Conservation (phyloP, 108 stramenopile genomes). For the Cyclotella cryptica region DNA sequence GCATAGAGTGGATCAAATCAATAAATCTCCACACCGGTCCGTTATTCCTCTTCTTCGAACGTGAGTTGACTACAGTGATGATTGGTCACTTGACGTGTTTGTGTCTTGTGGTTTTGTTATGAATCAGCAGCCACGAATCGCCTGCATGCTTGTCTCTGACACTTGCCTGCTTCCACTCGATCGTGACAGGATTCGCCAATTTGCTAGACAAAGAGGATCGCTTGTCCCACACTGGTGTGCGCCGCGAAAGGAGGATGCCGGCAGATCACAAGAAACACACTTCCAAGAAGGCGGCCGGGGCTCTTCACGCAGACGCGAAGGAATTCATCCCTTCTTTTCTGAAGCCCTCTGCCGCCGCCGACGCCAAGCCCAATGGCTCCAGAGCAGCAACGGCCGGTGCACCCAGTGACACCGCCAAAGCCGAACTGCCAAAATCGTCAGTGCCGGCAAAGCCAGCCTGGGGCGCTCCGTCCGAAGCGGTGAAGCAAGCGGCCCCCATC, state of each 20-base stretch:
- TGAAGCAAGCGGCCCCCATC: conserved; percentile 45
- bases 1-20: too few species aligned
- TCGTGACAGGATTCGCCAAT: neutral
- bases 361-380: conserved; percentile 1
- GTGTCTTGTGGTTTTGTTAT: too few species aligned
- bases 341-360: neutral
- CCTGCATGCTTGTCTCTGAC: too few species aligned
- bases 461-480: conserved; percentile 46
- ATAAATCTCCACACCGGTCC: too few species aligned
- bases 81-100: too few species aligned
- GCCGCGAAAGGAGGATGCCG: conserved; percentile 25
- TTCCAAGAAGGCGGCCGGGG: neutral
- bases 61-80: too few species aligned
- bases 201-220: too few species aligned
- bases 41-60: too few species aligned
- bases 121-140: too few species aligned
- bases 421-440: conserved; percentile 26
- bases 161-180: neutral
- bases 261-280: neutral
- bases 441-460: conserved; percentile 46
- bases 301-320: conserved; percentile 27
- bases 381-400: conserved; percentile 8
- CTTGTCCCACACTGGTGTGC: too few species aligned
- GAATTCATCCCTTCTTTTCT: conserved; percentile 18
- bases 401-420: conserved; percentile 16